phyloP scores from a whole-genome alignment of 768 basidiomycete species.

The Termitomyces sp. region DNA sequence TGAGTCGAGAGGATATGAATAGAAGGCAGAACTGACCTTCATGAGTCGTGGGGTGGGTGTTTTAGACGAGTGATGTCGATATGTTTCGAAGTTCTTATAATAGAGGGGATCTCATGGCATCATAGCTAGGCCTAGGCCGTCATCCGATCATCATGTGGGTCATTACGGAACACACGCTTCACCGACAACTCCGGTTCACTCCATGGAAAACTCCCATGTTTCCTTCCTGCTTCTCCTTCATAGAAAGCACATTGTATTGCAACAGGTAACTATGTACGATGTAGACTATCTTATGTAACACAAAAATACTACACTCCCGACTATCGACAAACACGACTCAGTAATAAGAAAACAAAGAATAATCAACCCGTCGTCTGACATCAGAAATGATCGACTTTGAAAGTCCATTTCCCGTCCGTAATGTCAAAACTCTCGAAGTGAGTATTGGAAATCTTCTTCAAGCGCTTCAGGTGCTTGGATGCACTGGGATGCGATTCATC shows the following conservation, averaged over 20 bases:
- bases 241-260: slow-evolving; percentile 5
- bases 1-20: slow-evolving; percentile 2
- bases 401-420: slow-evolving; percentile 86
- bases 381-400: slow-evolving; percentile 92
- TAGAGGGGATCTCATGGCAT: neutral
- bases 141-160: slow-evolving; percentile 4
- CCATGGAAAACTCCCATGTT: no score
- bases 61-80: neutral
- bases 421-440: slow-evolving; percentile 79
- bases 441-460: slow-evolving; percentile 84
- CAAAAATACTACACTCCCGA: slow-evolving; percentile 9
- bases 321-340: slow-evolving; percentile 1
- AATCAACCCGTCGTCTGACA: neutral
- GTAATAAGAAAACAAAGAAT: neutral
- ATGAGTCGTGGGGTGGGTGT: slow-evolving; percentile 16
- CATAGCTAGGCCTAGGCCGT: slow-evolving; percentile 4
- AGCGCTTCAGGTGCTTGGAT: slow-evolving; percentile 70
- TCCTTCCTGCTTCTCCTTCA: no score
- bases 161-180: slow-evolving; percentile 5
- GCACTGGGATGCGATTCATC: slow-evolving; percentile 69
- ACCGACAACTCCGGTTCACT: slow-evolving; percentile 5
- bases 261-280: slow-evolving; percentile 3
- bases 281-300: slow-evolving; percentile 13
- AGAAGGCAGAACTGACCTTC: slow-evolving; percentile 24
- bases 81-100: slow-evolving; percentile 3